Evolutionary conservation across 352 stramenopile species (phyloP), one percentile per base, ranked within the genome.

Genomic region (Phytopythium litorale): DNA sequence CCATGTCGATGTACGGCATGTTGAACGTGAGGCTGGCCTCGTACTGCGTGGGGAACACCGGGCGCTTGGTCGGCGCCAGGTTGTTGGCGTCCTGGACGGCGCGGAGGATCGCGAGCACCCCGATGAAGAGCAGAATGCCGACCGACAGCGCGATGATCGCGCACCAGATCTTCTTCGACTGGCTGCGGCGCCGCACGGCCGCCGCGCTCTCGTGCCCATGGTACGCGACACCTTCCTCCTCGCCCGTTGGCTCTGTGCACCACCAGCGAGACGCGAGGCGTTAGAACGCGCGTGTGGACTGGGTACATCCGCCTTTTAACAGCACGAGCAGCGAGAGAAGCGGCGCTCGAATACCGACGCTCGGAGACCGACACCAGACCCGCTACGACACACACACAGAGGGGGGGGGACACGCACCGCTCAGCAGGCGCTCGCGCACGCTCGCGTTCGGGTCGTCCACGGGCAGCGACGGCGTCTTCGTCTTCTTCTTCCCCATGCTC

Each of bases 1-100:
- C 76, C 62, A 97, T 86, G 62, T 93, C 71, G 53, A 95, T 93
- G 62, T 97, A 97, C 1, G 88, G 87, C 82, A 97, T 92, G 64
- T 91, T 85, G 60, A 97, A 79, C 0, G 81, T 94, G 19, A 97
- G 62, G 25, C 85, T 96, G 57, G 87, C 88, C 70, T 96, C 86
- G 60, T 95, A 97, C 62, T 93, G 84, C n/a, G 63, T 77, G 21
- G 88, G 85, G 58, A 96, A 95, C 7, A 73, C 55, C 11, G 86
- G 85, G 1, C 83, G 75, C 45, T 88, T 83, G 19, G 82, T 90
- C 15, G 87, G 87, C 7, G 78, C 67, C 18, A 92, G 71, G 57
- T 77, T 86, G 62, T 81, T 92, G 25, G 81, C 84, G 54, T 96
- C 79, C 59, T 92, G 78, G 40, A 93, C 84, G 7, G 84, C 87